Percentiles rank a stretch among this genome's conserved stretches.
These are phyloP conservation scores for Erodium trifolium DNA, from an alignment of 441 rosid genomes.

Conservation along the genomic window DNA sequence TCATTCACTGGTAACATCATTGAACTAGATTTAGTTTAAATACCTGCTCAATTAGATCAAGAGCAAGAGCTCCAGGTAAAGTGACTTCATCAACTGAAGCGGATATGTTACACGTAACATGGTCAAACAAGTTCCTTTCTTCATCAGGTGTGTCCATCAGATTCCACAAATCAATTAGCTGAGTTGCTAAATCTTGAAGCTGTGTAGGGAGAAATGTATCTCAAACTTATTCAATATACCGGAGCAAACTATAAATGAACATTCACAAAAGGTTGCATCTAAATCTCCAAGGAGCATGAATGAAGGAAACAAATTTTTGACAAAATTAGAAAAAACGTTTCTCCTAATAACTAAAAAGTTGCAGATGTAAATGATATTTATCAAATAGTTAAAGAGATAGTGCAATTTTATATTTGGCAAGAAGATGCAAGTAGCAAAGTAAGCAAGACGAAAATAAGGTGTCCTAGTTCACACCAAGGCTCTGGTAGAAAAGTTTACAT, in stretches of 20 bases:
- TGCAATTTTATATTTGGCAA: neutral
- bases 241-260: conserved; percentile 9
- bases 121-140: conserved; percentile 70
- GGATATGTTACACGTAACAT: conserved; percentile 78
- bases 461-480: too few relatives aligned
- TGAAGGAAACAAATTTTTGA: too few relatives aligned
- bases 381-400: too few relatives aligned
- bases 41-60: conserved; percentile 91
- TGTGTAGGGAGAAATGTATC: conserved; percentile 25
- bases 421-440: neutral
- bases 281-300: too few relatives aligned
- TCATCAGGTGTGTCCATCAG: conserved; percentile 92
- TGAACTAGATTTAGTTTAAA: neutral
- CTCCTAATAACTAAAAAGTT: too few relatives aligned
- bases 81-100: conserved; percentile 88
- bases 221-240: conserved; percentile 15
- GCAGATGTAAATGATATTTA: too few relatives aligned
- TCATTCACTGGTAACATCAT: neutral
- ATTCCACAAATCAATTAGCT: conserved; percentile 87
- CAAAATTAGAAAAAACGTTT: too few relatives aligned
- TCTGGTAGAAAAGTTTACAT: too few relatives aligned
- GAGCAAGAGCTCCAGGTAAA: conserved; percentile 73
- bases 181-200: conserved; percentile 91
- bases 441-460: neutral
- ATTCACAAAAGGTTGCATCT: too few relatives aligned